Evolutionary conservation across 768 basidiomycete species (phyloP).

Genomic region (Leucocoprinus leucothites): DNA sequence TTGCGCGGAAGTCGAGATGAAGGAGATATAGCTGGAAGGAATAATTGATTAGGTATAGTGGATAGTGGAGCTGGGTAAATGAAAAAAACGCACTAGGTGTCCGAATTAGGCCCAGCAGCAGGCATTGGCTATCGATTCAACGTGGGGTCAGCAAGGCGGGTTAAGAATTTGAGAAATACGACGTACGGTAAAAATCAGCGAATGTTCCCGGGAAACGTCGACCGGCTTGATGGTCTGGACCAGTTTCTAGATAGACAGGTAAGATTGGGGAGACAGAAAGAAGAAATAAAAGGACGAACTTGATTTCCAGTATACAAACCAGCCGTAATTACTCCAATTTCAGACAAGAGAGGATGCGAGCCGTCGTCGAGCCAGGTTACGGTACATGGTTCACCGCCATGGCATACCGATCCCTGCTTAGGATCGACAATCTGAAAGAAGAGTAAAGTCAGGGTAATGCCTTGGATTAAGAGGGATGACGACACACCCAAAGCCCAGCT

Average conservation of each 20-base stretch:
- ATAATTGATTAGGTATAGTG: slow-evolving; percentile 9
- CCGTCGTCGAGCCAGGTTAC: slow-evolving; percentile 70
- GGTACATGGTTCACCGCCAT: slow-evolving; percentile 49
- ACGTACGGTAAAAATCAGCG: slow-evolving; percentile 57
- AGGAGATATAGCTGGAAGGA: slow-evolving; percentile 56
- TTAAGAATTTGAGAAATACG: background rate
- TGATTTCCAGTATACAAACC: slow-evolving; percentile 56
- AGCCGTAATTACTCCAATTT: slow-evolving; percentile 51
- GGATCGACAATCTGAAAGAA: slow-evolving; percentile 46
- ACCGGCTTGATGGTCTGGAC: slow-evolving; percentile 55
- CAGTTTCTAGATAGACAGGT: slow-evolving; percentile 37
- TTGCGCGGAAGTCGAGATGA: slow-evolving; percentile 37
- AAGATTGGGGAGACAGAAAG: background rate
- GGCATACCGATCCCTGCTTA: slow-evolving; percentile 38
- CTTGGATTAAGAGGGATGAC: background rate
- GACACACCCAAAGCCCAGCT: slow-evolving; percentile 42
- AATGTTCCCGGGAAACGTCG: slow-evolving; percentile 44
- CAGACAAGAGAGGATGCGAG: slow-evolving; percentile 37
- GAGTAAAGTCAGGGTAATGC: no score
- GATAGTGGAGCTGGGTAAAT: slow-evolving; percentile 2
- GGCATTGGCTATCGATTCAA: slow-evolving; percentile 44
- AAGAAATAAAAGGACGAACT: slow-evolving; percentile 30
- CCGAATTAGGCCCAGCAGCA: slow-evolving; percentile 52
- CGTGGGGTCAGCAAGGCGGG: slow-evolving; percentile 1
- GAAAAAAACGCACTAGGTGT: slow-evolving; percentile 46